These are phyloP conservation scores for Luvunga scandens DNA, from an alignment of 345 rosid species.

Conservation along the genomic window DNA sequence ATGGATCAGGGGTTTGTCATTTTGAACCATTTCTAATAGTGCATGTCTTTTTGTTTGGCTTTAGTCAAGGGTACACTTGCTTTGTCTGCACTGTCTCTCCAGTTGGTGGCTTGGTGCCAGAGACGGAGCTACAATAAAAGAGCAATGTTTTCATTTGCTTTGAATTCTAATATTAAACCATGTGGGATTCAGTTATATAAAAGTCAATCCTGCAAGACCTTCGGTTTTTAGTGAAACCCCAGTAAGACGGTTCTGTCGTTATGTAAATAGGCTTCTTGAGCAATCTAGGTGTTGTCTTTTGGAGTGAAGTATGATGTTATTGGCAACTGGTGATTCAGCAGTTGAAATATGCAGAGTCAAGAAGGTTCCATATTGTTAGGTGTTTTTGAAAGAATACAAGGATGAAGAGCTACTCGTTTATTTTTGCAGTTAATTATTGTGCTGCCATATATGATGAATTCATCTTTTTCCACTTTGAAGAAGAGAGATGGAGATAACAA, in stretches of 20 bases:
- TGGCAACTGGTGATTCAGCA: not conserved
- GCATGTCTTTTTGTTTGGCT: not conserved
- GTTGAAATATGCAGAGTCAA: not conserved
- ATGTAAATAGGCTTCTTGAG: not conserved
- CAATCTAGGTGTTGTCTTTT: not conserved
- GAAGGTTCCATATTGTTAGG: too few species aligned
- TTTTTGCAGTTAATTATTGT: not conserved
- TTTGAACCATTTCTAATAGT: not conserved
- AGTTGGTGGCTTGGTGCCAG: not conserved
- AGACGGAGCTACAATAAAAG: not conserved
- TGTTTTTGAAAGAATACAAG: not conserved
- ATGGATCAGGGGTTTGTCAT: not conserved
- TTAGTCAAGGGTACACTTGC: not conserved
- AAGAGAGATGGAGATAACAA: not conserved
- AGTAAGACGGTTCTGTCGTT: not conserved
- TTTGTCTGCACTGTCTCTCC: not conserved
- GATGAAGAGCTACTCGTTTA: not conserved
- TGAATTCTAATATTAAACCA: not conserved
- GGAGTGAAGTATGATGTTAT: not conserved
- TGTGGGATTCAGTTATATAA: not conserved
- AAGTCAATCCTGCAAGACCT: not conserved
- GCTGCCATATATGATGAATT: not conserved
- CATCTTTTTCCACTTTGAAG: not conserved
- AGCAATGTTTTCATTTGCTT: not conserved
- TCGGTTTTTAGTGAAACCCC: not conserved